Conservation (phyloP, 306 rosid species). For the Rubus parviflorus region DNA sequence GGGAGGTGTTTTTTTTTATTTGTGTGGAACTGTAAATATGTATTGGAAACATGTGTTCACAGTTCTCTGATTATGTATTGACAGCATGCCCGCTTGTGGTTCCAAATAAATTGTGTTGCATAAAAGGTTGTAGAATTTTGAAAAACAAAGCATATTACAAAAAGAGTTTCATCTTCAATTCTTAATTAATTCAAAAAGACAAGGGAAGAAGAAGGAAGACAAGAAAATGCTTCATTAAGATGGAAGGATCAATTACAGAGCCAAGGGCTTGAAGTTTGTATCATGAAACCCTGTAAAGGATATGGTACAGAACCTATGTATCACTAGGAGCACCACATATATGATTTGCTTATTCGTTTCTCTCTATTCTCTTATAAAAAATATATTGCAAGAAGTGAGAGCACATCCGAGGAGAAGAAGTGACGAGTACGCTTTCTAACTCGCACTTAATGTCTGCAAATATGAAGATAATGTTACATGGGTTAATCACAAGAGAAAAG, state of each 20-base stretch:
- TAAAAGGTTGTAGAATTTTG: neutral
- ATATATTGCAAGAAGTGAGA: conserved; percentile 27
- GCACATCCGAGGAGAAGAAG: conserved; percentile 30
- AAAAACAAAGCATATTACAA: neutral
- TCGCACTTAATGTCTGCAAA: conserved; percentile 44
- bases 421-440: conserved; percentile 19
- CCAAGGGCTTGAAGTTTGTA: conserved; percentile 26
- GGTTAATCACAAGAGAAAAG: conserved; percentile 15
- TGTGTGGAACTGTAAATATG: neutral
- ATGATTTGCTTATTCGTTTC: conserved; percentile 24
- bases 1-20: neutral
- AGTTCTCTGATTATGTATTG: neutral
- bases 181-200: no score
- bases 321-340: conserved; percentile 27
- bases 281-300: conserved; percentile 30
- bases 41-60: neutral
- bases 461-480: conserved; percentile 14
- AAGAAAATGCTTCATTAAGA: conserved; percentile 28
- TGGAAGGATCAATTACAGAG: conserved; percentile 30
- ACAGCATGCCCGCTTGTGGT: neutral
- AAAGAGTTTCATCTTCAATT: no score
- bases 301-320: conserved; percentile 43
- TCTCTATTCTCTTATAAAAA: conserved; percentile 32
- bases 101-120: neutral
- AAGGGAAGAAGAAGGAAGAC: neutral